These are phyloP conservation scores for Cucurbita moschata DNA, from an alignment of 306 rosid species.

Conservation along the genomic window DNA sequence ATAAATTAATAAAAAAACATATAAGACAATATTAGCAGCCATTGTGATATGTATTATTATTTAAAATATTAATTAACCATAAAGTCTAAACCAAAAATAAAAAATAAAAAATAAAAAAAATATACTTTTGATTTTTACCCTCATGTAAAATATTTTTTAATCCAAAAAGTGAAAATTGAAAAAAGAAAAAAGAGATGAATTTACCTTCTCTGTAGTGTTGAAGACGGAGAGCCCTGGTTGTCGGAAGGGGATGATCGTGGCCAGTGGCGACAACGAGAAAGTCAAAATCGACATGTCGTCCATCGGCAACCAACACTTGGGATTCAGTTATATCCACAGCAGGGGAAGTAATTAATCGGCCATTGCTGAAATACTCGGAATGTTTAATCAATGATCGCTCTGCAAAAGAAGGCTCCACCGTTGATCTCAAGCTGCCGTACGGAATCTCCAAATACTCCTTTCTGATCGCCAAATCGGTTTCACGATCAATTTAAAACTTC, in stretches of 20 bases:
- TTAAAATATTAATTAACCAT: neutral
- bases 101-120: too few species aligned
- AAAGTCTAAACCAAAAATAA: neutral
- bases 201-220: constrained; percentile 38
- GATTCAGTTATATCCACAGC: constrained; percentile 37
- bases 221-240: constrained; percentile 32
- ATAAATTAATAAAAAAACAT: neutral
- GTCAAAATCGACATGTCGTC: constrained; percentile 34
- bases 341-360: constrained; percentile 23
- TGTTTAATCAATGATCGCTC: constrained; percentile 52
- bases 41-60: neutral
- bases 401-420: constrained; percentile 68
- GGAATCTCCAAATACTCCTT: constrained; percentile 84
- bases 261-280: constrained; percentile 68
- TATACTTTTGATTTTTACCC: too few species aligned
- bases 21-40: neutral
- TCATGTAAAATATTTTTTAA: too few species aligned
- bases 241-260: constrained; percentile 35
- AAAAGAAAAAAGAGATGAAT: neutral
- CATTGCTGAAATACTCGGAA: constrained; percentile 42
- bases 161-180: too few species aligned
- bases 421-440: constrained; percentile 64
- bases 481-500: neutral
- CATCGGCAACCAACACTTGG: constrained; percentile 47
- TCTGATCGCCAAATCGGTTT: constrained; percentile 12